These are phyloP conservation scores for Lipomyces kockii DNA, from an alignment of 805 yeast species.

Conservation along the genomic window DNA sequence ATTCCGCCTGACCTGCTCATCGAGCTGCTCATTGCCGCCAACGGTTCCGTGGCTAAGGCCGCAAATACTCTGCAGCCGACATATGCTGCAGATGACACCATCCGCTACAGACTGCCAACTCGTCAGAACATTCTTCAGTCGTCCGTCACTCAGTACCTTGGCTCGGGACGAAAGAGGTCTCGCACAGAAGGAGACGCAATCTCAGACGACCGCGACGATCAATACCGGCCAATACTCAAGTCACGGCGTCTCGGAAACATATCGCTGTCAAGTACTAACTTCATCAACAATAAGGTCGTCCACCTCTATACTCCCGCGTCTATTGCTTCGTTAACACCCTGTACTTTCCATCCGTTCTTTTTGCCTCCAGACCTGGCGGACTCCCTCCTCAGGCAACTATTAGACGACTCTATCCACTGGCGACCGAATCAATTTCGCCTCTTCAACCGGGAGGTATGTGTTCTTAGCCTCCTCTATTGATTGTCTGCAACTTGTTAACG, in stretches of 20 bases:
- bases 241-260: neutral
- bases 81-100: neutral
- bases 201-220: neutral
- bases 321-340: slow-evolving; percentile 52
- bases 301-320: slow-evolving; percentile 58
- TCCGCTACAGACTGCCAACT: neutral
- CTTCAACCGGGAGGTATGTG: slow-evolving; percentile 57
- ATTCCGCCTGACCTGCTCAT: slow-evolving; percentile 12
- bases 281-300: slow-evolving; percentile 14
- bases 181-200: slow-evolving; percentile 17
- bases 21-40: slow-evolving; percentile 24
- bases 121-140: slow-evolving; percentile 15
- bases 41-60: slow-evolving; percentile 24
- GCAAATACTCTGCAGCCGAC: neutral
- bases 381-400: slow-evolving; percentile 50
- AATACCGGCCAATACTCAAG: slow-evolving; percentile 2
- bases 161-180: slow-evolving; percentile 20
- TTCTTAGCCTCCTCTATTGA: neutral
- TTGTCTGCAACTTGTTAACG: neutral
- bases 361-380: slow-evolving; percentile 59
- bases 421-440: slow-evolving; percentile 57
- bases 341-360: slow-evolving; percentile 56
- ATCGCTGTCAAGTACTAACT: neutral
- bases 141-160: slow-evolving; percentile 26
- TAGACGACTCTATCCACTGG: slow-evolving; percentile 51